Conservation (phyloP, 78 protist species). For the Guillardia theta region DNA sequence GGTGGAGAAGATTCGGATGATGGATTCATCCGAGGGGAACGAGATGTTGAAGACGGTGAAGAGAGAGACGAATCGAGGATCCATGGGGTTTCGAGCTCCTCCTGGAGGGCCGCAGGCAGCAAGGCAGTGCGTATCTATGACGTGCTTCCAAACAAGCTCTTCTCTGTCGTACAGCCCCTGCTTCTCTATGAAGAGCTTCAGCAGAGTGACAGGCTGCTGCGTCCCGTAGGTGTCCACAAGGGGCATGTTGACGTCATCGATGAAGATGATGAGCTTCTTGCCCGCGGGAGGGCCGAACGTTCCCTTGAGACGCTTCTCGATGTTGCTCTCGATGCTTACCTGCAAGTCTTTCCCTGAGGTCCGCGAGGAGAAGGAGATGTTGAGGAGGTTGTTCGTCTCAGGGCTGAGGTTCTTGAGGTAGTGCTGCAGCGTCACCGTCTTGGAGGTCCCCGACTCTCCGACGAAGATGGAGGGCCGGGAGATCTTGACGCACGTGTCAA, state of each 20-base stretch:
- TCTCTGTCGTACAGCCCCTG: conserved; percentile 63
- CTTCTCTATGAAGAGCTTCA: conserved; percentile 76
- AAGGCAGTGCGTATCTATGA: conserved; percentile 60
- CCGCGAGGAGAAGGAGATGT: conserved; percentile 71
- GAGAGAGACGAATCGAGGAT: conserved; percentile 78
- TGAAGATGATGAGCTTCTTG: conserved; percentile 53
- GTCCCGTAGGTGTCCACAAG: conserved; percentile 64
- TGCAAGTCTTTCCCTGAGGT: conserved; percentile 73
- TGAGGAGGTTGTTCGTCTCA: conserved; percentile 42
- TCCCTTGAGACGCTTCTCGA: conserved; percentile 78
- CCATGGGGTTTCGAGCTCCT: conserved; percentile 79
- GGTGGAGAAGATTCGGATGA: conserved; percentile 61
- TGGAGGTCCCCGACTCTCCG: conserved; percentile 86
- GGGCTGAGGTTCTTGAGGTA: conserved; percentile 45
- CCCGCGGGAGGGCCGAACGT: conserved; percentile 80
- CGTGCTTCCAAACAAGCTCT: conserved; percentile 41
- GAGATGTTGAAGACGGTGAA: conserved; percentile 77
- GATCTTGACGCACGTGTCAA: background rate
- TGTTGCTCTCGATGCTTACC: conserved; percentile 58
- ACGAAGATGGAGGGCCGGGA: conserved; percentile 52
- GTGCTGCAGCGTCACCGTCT: conserved; percentile 67
- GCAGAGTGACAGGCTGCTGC: conserved; percentile 76
- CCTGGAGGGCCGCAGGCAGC: conserved; percentile 89
- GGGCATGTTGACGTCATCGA: conserved; percentile 87
- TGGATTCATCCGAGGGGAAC: conserved; percentile 60